Evolutionary conservation across 2,329 filamentous ascomycete genomes (phyloP).

Genomic region (Penicillium sp.): DNA sequence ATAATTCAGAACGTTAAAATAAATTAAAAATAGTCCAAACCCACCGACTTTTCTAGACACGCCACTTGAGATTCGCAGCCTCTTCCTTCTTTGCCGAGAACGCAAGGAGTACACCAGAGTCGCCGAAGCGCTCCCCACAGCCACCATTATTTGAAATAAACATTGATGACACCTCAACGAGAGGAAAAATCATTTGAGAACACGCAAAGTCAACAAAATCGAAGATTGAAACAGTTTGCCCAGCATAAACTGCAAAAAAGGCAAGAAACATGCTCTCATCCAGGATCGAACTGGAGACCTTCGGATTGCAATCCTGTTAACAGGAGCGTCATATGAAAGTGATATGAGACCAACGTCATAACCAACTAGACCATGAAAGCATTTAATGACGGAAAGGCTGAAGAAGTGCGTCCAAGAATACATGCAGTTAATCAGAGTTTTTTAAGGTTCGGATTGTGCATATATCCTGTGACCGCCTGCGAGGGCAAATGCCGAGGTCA

Average conservation of each 20-base stretch:
- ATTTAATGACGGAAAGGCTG: neutral
- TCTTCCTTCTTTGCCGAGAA: neutral
- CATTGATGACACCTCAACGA: neutral
- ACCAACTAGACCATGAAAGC: conserved; percentile 27
- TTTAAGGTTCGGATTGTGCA: too few species aligned
- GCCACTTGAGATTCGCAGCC: neutral
- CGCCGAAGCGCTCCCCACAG: neutral
- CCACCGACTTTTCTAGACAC: neutral
- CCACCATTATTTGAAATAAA: neutral
- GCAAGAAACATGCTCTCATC: conserved; percentile 17
- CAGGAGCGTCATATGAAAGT: conserved; percentile 20
- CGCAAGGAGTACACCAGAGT: neutral
- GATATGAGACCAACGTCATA: conserved; percentile 27
- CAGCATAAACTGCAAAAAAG: neutral
- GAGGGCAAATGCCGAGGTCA: too few species aligned
- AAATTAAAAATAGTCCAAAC: neutral
- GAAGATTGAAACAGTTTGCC: neutral
- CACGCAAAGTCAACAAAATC: neutral
- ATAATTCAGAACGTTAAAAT: neutral
- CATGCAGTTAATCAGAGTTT: rapidly evolving
- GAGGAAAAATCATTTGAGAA: neutral
- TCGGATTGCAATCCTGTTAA: conserved; percentile 25
- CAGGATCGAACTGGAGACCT: conserved; percentile 29
- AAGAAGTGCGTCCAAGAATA: neutral
- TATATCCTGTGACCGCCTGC: too few species aligned